These are phyloP conservation scores for Suillus americanus DNA, from an alignment of 768 basidiomycete genomes.

Conservation along the genomic window DNA sequence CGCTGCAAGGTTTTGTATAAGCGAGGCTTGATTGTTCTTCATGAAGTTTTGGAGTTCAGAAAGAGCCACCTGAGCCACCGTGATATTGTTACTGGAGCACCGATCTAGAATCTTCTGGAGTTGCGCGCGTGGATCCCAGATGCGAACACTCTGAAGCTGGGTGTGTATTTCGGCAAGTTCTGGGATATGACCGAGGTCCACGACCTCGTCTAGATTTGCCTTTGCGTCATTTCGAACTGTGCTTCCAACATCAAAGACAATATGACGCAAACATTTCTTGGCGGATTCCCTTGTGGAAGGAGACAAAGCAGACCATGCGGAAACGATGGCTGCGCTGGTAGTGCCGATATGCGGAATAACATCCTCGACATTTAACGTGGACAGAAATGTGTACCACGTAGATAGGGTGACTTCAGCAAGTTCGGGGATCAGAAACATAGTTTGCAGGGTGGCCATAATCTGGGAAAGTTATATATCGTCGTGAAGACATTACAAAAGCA, in stretches of 20 bases:
- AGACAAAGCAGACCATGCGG: conserved; percentile 71
- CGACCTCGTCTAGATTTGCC: conserved; percentile 70
- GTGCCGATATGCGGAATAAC: conserved; percentile 83
- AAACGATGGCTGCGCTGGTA: conserved; percentile 82
- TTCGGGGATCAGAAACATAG: conserved; percentile 72
- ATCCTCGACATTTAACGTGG: conserved; percentile 63
- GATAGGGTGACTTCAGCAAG: conserved; percentile 76
- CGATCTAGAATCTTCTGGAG: conserved; percentile 73
- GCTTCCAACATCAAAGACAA: conserved; percentile 60
- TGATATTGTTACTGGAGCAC: conserved; percentile 73
- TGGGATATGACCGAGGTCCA: conserved; percentile 70
- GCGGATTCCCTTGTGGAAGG: conserved; percentile 52
- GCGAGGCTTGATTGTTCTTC: conserved; percentile 43
- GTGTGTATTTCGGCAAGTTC: conserved; percentile 51
- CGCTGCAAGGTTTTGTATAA: conserved; percentile 62
- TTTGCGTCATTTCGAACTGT: conserved; percentile 38
- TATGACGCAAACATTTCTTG: conserved; percentile 59
- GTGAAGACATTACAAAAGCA: conserved; percentile 7
- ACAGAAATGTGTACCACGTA: conserved; percentile 80
- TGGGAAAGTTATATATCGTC: conserved; percentile 31
- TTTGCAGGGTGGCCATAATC: conserved; percentile 97
- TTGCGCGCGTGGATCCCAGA: conserved; percentile 52
- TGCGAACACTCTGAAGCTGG: conserved; percentile 45
- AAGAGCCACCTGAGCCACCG: conserved; percentile 72
- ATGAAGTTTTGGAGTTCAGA: conserved; percentile 74